Base-by-base conservation (phyloP, 257 asterid species). In the Scutellaria barbata region DNA sequence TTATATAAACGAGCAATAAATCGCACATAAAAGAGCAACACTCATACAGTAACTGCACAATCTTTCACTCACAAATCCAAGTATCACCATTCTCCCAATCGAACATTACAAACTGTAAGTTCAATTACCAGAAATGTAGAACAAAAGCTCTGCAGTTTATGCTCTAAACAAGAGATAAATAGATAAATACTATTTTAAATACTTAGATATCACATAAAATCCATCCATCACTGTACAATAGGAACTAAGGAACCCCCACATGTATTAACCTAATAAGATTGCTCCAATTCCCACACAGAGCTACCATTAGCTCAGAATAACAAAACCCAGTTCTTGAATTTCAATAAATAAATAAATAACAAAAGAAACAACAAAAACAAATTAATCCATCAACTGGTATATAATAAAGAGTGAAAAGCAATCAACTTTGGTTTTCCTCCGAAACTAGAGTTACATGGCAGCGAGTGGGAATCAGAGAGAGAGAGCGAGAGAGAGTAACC, bases 401-500 rank as follows among this genome's bases (percentile, higher is more conserved):
- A 57, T n/a, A 64, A 56, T 54, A 64, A 54, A n/a, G 35, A 57
- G 22, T 30, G 66, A 52, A 13, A 52, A 5, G 56, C 42, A 33
- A 74, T 65, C 18, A 57, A 55, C 41, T 62, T 12, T 8, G 48
- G 40, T 14, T 16, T 33, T 46, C 6, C 25, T 33, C 62, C 53
- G 33, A n/a, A 50, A 6, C 5, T 35, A 39, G 0, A 0, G 20
- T 6, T 30, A 43, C 61, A 20, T 54, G 33, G 48, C 39, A 35
- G 53, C 3, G 11, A 6, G 17, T 35, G 67, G 63, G 46, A 43
- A 68, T 3, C 1, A n/a, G 35, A 30, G 35, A 30, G 35, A 30
- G 35, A 47, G 63, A 33, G 35, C 35, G 42, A 45, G 55, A 30
- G 48, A 57, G 65, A 50, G 43, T 43, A 14, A 88, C 95, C 96